Base-by-base conservation (phyloP, 1,139 yeast genomes). In the Kurtzmaniella natalensis region DNA sequence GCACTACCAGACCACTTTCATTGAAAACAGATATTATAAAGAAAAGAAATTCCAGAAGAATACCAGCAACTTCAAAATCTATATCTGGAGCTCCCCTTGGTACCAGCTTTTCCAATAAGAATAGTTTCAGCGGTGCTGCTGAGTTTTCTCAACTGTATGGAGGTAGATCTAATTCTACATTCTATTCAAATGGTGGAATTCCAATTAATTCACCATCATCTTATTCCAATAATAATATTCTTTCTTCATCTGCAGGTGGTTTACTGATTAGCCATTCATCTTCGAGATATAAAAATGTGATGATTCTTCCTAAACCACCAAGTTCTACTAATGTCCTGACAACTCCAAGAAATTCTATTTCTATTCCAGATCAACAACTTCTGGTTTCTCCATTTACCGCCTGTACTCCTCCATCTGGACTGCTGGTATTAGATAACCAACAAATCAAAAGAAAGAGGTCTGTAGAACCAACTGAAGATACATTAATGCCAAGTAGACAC, bases 21-120 rank as follows among this genome's bases (percentile, higher is more conserved):
- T 56, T 73, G 33, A 76, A 76, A 44, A 74, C 79, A 0, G 81
- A 76, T 43, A 76, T 75, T 9, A 76, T 76, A 35, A 74, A 72
- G 40, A 76, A 75, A 48, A 59, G 81, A 45, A 69, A 65, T 37
- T 66, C 75, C 3, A 61, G 71, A 34, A 57, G 60, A 36, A 35
- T 53, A 9, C 43, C 53, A 6, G 13, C 25, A 14, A 21, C 37
- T 35, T 36, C 37, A 30, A 23, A 23, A 11, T 8, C 5, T 11
- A 10, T 16, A 8, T 36, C 38, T 4, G 25, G 14, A 9, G 31
- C 19, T 21, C 21, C 7, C n/a, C 20, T 4, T 22, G 16, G 31
- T 17, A 25, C 18, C 23, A 22, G 19, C n/a, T 11, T 28, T 13
- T 30, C 33, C 11, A 16, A 20, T 36, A 43, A 25, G 41, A 46